Evolutionary conservation across 2,329 filamentous ascomycete genomes (phyloP).

Genomic region (Podosphaera xanthii): DNA sequence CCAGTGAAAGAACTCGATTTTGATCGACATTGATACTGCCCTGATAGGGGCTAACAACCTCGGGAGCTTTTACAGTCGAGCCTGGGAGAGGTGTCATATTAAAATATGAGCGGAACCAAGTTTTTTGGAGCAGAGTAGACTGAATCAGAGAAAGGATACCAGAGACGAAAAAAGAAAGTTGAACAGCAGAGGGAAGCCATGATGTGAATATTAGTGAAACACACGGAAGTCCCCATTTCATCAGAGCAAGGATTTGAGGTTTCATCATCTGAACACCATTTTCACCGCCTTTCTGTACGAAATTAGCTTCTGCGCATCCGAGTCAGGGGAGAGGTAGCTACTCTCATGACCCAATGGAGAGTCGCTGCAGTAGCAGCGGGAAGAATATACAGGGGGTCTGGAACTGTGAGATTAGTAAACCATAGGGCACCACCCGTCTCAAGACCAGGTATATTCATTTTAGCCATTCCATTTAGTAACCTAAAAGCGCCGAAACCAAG

Average conservation of each 20-base stretch:
- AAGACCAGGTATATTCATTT: constrained; percentile 60
- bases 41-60: constrained; percentile 1
- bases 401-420: constrained; percentile 52
- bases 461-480: constrained; percentile 48
- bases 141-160: constrained; percentile 21
- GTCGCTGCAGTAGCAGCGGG: constrained; percentile 42
- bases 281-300: constrained; percentile 24
- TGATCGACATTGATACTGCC: constrained; percentile 5
- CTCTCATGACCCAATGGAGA: constrained; percentile 20
- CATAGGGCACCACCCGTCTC: constrained; percentile 49
- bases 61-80: not conserved
- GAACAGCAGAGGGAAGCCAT: constrained; percentile 25
- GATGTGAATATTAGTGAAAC: constrained; percentile 29
- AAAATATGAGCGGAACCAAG: constrained; percentile 18
- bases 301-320: constrained; percentile 1
- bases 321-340: constrained; percentile 3
- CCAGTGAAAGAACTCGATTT: constrained; percentile 5
- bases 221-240: constrained; percentile 27
- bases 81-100: constrained; percentile 15
- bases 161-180: constrained; percentile 36
- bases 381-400: constrained; percentile 59
- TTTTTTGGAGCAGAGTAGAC: constrained; percentile 21
- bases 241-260: constrained; percentile 17
- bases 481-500: constrained; percentile 66
- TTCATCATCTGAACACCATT: constrained; percentile 18